Conservation (phyloP, 2,329 filamentous ascomycete species). For the Myriosclerotinia scirpicola region DNA sequence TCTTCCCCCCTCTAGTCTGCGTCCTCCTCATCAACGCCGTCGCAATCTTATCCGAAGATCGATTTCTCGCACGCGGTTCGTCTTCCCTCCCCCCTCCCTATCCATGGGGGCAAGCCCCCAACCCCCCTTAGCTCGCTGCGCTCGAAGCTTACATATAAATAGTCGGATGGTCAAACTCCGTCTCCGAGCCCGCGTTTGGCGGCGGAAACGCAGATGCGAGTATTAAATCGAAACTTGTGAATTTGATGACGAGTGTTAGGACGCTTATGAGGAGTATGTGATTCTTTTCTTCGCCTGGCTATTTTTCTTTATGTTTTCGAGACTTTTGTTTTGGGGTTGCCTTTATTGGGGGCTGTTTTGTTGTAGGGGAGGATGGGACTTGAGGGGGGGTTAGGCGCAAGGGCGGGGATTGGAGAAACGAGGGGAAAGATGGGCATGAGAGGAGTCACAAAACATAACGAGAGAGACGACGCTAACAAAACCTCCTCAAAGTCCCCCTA, state of each 20-base stretch:
- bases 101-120: not conserved
- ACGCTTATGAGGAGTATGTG: conserved; percentile 88
- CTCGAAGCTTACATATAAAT: conserved; percentile 24
- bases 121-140: not conserved
- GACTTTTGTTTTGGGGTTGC: not conserved
- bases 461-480: not conserved
- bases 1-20: conserved; percentile 54
- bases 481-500: conserved; percentile 65
- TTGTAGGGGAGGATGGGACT: not conserved
- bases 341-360: too few species aligned
- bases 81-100: conserved; percentile 22
- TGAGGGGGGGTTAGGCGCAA: not conserved
- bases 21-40: conserved; percentile 92
- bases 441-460: not conserved
- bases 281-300: not conserved
- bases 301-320: not conserved
- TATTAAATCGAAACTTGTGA: conserved; percentile 82
- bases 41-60: conserved; percentile 90
- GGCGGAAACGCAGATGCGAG: conserved; percentile 63
- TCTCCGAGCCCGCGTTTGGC: conserved; percentile 75
- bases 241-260: conserved; percentile 85
- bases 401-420: not conserved
- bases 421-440: not conserved
- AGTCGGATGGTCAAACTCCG: conserved; percentile 79
- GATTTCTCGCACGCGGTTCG: conserved; percentile 79